Conservation (phyloP, 2,329 filamentous ascomycete genomes). For the Uncinocarpus reesii region DNA sequence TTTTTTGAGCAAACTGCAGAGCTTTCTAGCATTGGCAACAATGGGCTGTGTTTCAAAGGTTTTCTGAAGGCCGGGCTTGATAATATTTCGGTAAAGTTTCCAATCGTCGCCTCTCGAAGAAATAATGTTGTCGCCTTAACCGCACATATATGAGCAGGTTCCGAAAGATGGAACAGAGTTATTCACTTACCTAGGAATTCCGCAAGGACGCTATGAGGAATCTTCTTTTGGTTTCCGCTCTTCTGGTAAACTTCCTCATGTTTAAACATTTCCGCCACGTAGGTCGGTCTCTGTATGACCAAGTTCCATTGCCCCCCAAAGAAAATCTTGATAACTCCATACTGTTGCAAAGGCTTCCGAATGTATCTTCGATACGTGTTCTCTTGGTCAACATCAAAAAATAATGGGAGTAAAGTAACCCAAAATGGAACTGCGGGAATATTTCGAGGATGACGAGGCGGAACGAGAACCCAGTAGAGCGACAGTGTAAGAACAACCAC, state of each 20-base stretch:
- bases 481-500: background rate
- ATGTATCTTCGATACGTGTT: constrained; percentile 2
- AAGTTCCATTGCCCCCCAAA: constrained; percentile 44
- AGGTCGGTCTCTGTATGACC: constrained; percentile 37
- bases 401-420: constrained; percentile 1
- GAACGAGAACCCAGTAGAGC: background rate
- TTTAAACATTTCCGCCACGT: constrained; percentile 34
- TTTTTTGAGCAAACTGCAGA: constrained; percentile 22
- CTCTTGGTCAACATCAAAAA: constrained; percentile 1
- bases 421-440: constrained; percentile 4
- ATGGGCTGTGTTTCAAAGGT: constrained; percentile 21
- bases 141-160: background rate
- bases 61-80: constrained; percentile 31
- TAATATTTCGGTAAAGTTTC: constrained; percentile 28
- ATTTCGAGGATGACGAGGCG: background rate
- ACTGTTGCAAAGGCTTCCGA: constrained; percentile 18
- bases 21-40: constrained; percentile 19
- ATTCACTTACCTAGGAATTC: constrained; percentile 18
- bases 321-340: constrained; percentile 41
- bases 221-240: constrained; percentile 36
- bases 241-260: constrained; percentile 28
- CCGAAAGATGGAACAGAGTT: background rate
- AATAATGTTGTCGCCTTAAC: constrained; percentile 35
- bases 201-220: constrained; percentile 33
- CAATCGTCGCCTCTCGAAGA: constrained; percentile 31